phyloP scores from a whole-genome alignment of 2,329 filamentous ascomycete genomes.

The Apiospora hydei region DNA sequence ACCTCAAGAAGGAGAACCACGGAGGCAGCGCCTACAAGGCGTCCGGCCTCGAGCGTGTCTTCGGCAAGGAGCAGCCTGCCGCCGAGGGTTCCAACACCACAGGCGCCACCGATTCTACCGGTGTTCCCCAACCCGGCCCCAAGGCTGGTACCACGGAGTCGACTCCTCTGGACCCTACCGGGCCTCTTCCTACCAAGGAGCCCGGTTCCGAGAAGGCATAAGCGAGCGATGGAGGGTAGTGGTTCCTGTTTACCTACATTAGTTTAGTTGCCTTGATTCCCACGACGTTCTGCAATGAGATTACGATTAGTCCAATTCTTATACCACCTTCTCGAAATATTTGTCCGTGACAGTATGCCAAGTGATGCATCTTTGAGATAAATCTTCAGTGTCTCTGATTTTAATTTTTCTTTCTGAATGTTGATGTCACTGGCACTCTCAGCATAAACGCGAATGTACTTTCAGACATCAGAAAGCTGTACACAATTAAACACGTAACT shows the following conservation, averaged over 20 bases:
- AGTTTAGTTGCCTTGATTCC: constrained; percentile 19
- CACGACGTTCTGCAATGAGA: constrained; percentile 13
- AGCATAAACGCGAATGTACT: too few species aligned
- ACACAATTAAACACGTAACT: neutral
- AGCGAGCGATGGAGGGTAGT: neutral
- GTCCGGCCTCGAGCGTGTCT: constrained; percentile 63
- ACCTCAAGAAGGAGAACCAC: constrained; percentile 78
- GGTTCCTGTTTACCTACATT: constrained; percentile 3
- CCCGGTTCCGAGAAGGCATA: constrained; percentile 37
- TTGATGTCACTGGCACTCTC: too few species aligned
- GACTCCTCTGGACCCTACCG: constrained; percentile 36
- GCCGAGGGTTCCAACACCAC: constrained; percentile 18
- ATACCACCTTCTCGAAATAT: neutral
- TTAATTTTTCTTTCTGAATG: neutral
- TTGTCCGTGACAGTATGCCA: neutral
- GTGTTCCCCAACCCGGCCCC: constrained; percentile 36
- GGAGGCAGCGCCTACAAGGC: constrained; percentile 67
- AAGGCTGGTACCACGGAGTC: constrained; percentile 37
- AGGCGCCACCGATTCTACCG: constrained; percentile 22
- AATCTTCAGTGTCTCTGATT: neutral
- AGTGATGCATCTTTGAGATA: too few species aligned
- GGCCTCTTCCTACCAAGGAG: constrained; percentile 35
- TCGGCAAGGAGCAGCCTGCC: constrained; percentile 57
- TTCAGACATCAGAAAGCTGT: neutral
- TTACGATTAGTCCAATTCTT: neutral